phyloP scores from a whole-genome alignment of 768 basidiomycete genomes.

The Trametes coccinea region DNA sequence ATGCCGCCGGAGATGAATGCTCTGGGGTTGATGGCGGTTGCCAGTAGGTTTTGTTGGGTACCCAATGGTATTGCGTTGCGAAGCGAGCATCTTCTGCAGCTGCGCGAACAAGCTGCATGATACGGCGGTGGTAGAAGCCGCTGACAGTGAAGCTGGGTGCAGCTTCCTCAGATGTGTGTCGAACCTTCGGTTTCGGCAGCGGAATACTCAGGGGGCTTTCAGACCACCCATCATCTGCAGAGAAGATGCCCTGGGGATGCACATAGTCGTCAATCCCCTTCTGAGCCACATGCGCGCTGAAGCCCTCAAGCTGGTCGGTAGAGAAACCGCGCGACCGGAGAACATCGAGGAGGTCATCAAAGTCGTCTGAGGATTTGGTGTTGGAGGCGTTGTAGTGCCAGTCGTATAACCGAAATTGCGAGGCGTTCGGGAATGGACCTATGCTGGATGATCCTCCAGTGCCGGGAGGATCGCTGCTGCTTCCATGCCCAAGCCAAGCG shows the following conservation, averaged over 20 bases:
- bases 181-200: slow-evolving; percentile 1
- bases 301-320: neutral
- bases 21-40: neutral
- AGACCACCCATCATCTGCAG: slow-evolving; percentile 6
- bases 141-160: slow-evolving; percentile 1
- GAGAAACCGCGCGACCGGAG: neutral
- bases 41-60: neutral
- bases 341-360: neutral
- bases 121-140: slow-evolving; percentile 2
- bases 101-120: neutral
- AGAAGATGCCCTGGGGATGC: neutral
- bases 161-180: neutral
- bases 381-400: neutral
- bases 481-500: no score
- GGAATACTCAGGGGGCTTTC: slow-evolving; percentile 1
- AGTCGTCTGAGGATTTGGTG: neutral
- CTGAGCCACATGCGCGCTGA: neutral
- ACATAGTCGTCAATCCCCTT: neutral
- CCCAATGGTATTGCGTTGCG: neutral
- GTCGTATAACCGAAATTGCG: neutral
- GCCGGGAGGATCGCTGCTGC: neutral
- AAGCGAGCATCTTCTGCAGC: neutral
- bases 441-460: neutral
- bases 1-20: no score
- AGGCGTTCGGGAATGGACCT: slow-evolving; percentile 28